Evolutionary conservation across 2,329 filamentous ascomycete genomes (phyloP).

Genomic region (Neodidymelliopsis sp.): DNA sequence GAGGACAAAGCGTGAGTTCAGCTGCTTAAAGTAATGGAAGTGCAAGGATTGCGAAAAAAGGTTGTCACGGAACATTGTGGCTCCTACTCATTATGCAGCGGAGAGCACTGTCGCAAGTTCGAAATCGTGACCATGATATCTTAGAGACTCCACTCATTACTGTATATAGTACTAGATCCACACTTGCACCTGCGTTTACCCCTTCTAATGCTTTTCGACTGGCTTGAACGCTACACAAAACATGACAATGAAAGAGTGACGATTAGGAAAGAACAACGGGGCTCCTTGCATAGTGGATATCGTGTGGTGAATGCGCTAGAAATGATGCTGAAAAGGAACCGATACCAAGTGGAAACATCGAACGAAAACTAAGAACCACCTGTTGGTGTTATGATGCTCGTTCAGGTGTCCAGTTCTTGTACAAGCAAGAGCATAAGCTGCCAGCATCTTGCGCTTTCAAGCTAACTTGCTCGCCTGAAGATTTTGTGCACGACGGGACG

Average conservation of each 20-base stretch:
- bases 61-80: no score
- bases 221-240: conserved; percentile 15
- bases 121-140: not conserved
- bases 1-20: not conserved
- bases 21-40: not conserved
- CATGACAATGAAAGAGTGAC: conserved; percentile 1
- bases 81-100: no score
- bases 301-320: conserved; percentile 1
- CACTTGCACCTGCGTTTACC: no score
- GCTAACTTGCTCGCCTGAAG: conserved; percentile 46
- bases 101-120: no score
- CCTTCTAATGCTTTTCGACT: conserved; percentile 3
- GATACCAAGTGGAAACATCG: not conserved
- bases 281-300: not conserved
- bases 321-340: conserved; percentile 1
- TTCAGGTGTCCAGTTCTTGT: conserved; percentile 51
- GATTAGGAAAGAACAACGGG: not conserved
- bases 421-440: conserved; percentile 56
- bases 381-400: conserved; percentile 2
- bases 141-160: not conserved
- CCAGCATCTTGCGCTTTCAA: conserved; percentile 45
- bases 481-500: conserved; percentile 63
- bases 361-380: not conserved
- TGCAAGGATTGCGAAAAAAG: not conserved
- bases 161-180: not conserved